phyloP scores from a whole-genome alignment of 345 rosid genomes.

The Xanthoceras sorbifolium region DNA sequence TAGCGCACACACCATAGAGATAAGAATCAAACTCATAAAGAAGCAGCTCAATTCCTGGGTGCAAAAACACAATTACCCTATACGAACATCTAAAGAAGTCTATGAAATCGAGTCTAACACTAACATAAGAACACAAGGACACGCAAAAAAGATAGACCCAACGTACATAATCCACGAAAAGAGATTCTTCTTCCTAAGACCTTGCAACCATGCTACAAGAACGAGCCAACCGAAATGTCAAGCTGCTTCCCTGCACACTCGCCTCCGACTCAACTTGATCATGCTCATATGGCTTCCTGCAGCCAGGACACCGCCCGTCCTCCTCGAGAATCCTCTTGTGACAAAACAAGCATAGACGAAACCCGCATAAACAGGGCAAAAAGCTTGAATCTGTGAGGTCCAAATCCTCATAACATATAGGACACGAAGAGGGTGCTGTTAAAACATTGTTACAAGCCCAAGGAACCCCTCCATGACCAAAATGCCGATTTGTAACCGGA shows the following conservation, averaged over 20 bases:
- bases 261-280: conserved; percentile 56
- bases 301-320: conserved; percentile 95
- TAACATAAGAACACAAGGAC: conserved; percentile 34
- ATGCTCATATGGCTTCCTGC: conserved; percentile 74
- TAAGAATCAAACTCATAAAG: conserved; percentile 55
- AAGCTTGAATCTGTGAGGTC: conserved; percentile 81
- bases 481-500: conserved; percentile 44
- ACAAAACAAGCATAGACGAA: conserved; percentile 90
- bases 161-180: conserved; percentile 36
- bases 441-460: conserved; percentile 46
- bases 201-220: conserved; percentile 85
- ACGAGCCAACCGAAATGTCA: conserved; percentile 64
- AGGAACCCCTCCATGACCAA: conserved; percentile 41
- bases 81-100: conserved; percentile 48
- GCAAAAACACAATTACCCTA: conserved; percentile 50
- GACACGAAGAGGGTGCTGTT: conserved; percentile 53
- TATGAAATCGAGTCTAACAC: conserved; percentile 39
- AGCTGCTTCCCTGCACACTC: conserved; percentile 53
- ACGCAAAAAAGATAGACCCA: conserved; percentile 36
- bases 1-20: conserved; percentile 57
- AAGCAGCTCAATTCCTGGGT: conserved; percentile 52
- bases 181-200: conserved; percentile 56
- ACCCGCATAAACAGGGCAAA: conserved; percentile 86
- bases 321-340: conserved; percentile 91
- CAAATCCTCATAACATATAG: conserved; percentile 84